Evolutionary conservation across 2,329 filamentous ascomycete genomes (phyloP).

Genomic region (Coleophoma eucalyptorum): DNA sequence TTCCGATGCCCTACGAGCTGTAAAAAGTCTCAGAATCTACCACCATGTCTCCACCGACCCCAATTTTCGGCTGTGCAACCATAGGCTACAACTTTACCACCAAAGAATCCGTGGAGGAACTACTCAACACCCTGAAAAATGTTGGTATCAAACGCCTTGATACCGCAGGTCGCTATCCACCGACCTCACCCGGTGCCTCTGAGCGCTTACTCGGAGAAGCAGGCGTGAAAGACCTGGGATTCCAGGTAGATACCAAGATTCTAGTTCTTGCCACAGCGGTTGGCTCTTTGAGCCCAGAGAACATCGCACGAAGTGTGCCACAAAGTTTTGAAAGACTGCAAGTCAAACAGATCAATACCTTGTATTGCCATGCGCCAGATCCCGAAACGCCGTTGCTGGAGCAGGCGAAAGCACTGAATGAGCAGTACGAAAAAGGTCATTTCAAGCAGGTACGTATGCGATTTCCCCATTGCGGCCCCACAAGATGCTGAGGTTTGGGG

Average conservation of each 20-base stretch:
- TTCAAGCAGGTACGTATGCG: constrained; percentile 13
- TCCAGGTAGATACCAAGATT: constrained; percentile 8
- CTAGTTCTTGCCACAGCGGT: background rate
- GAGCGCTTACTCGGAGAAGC: constrained; percentile 6
- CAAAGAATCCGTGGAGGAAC: background rate
- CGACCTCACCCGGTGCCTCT: constrained; percentile 1
- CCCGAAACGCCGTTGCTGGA: constrained; percentile 14
- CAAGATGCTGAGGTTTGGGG: background rate
- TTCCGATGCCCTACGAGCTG: too few species aligned
- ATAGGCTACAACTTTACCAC: constrained; percentile 1
- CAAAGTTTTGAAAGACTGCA: constrained; percentile 1
- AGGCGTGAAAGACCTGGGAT: constrained; percentile 2
- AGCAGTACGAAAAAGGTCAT: constrained; percentile 23
- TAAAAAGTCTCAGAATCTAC: too few species aligned
- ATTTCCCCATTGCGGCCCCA: background rate
- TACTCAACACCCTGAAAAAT: constrained; percentile 1
- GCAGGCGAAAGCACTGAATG: constrained; percentile 17
- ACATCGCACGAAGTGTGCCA: background rate
- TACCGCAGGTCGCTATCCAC: constrained; percentile 8
- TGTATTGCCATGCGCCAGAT: constrained; percentile 14
- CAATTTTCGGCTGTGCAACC: constrained; percentile 4
- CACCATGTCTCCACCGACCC: background rate
- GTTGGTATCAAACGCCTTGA: constrained; percentile 5
- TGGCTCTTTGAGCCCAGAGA: background rate
- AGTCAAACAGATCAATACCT: constrained; percentile 2